Conservation (phyloP, 1,139 yeast species). For the Hanseniaspora sp. region DNA sequence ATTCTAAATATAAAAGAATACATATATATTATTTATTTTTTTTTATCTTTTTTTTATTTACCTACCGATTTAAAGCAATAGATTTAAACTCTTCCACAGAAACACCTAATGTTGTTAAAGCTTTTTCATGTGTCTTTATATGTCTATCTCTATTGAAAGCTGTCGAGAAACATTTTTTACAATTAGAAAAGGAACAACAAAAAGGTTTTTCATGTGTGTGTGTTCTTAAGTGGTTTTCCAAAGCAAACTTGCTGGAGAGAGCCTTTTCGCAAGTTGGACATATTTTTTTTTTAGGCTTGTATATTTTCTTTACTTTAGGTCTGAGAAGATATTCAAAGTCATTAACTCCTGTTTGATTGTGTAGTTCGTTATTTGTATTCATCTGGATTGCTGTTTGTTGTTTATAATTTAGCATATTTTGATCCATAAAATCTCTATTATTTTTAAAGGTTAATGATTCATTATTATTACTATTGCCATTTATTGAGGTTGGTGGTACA, state of each 20-base stretch:
- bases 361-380: neutral
- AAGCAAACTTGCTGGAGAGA: constrained; percentile 9
- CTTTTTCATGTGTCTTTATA: constrained; percentile 10
- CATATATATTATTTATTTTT: no score
- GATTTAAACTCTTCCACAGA: constrained; percentile 4
- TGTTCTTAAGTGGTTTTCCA: constrained; percentile 13
- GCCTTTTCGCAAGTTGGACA: neutral
- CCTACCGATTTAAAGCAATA: neutral
- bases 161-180: constrained; percentile 6
- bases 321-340: neutral
- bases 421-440: no score
- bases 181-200: neutral
- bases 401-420: no score
- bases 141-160: constrained; percentile 14
- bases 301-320: neutral
- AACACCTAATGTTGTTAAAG: neutral
- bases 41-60: no score
- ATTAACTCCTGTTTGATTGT: neutral
- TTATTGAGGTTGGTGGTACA: neutral
- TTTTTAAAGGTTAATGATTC: neutral
- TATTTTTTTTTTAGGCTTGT: constrained; percentile 1
- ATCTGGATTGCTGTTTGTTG: neutral
- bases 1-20: neutral
- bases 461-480: neutral
- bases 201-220: constrained; percentile 13